Conservation (phyloP, 2,329 filamentous ascomycete species). For the Neobulgaria alba region DNA sequence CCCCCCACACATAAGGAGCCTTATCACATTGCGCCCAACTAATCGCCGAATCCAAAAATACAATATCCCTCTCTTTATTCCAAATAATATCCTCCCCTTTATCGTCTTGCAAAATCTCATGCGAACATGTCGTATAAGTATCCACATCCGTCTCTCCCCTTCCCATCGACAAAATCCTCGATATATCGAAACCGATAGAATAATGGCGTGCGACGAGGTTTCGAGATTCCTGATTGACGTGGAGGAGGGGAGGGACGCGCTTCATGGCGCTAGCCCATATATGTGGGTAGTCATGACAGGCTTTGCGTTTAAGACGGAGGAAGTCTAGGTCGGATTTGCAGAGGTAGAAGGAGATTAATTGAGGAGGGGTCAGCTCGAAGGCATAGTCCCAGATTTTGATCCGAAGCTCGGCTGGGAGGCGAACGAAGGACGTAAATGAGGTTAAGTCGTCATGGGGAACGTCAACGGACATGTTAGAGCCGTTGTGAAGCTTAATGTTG, state of each 20-base stretch:
- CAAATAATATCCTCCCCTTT: background rate
- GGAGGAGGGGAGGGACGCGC: background rate
- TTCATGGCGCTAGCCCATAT: constrained; percentile 1
- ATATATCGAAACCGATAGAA: constrained; percentile 4
- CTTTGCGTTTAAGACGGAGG: constrained; percentile 8
- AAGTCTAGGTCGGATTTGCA: constrained; percentile 12
- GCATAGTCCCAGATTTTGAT: background rate
- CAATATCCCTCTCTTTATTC: background rate
- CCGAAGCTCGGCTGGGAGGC: background rate
- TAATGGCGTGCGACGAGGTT: constrained; percentile 2
- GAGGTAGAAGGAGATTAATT: constrained; percentile 1
- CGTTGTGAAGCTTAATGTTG: too few relatives aligned
- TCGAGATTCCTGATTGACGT: background rate
- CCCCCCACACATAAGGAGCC: constrained; percentile 5
- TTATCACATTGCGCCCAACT: background rate
- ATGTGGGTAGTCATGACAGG: constrained; percentile 9
- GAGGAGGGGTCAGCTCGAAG: background rate
- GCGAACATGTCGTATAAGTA: constrained; percentile 9
- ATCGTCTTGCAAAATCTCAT: constrained; percentile 6
- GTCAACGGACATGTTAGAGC: too few relatives aligned
- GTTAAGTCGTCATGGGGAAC: too few relatives aligned
- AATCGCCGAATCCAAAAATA: background rate
- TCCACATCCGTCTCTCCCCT: constrained; percentile 6
- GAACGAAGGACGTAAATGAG: background rate
- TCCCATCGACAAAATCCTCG: constrained; percentile 2